phyloP scores from a whole-genome alignment of 1,139 yeast species.

The Taphrina confusa region DNA sequence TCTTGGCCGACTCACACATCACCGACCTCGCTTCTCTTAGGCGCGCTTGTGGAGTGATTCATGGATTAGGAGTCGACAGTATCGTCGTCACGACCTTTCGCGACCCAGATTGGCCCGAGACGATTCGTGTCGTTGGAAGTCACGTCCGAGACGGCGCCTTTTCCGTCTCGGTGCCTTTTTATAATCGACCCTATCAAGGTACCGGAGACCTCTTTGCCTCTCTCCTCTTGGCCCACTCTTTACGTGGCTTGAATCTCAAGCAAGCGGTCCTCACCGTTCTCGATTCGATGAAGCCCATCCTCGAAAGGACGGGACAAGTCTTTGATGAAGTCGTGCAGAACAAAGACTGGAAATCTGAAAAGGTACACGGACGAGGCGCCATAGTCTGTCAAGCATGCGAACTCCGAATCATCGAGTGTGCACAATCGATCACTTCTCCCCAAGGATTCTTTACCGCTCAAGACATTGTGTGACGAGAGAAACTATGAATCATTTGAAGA shows the following conservation, averaged over 20 bases:
- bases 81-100: slow-evolving; percentile 69
- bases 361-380: slow-evolving; percentile 21
- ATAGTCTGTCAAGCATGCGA: slow-evolving; percentile 31
- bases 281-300: slow-evolving; percentile 13
- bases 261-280: slow-evolving; percentile 14
- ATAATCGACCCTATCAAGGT: slow-evolving; percentile 81
- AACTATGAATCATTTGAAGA: too few species aligned
- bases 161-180: slow-evolving; percentile 55
- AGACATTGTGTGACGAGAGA: not conserved
- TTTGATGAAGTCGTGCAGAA: slow-evolving; percentile 3
- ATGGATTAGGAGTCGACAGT: slow-evolving; percentile 58
- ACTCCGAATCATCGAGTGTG: slow-evolving; percentile 31
- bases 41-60: slow-evolving; percentile 55
- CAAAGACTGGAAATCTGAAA: slow-evolving; percentile 9
- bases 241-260: not conserved
- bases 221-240: slow-evolving; percentile 28
- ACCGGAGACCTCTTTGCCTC: slow-evolving; percentile 92
- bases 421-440: slow-evolving; percentile 11
- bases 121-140: slow-evolving; percentile 23
- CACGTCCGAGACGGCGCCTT: slow-evolving; percentile 39
- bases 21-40: slow-evolving; percentile 50
- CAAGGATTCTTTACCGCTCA: not conserved
- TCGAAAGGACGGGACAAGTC: slow-evolving; percentile 12
- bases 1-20: slow-evolving; percentile 49
- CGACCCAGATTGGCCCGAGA: slow-evolving; percentile 42